Conservation (phyloP, 306 rosid species). For the Medicago ruthenica region DNA sequence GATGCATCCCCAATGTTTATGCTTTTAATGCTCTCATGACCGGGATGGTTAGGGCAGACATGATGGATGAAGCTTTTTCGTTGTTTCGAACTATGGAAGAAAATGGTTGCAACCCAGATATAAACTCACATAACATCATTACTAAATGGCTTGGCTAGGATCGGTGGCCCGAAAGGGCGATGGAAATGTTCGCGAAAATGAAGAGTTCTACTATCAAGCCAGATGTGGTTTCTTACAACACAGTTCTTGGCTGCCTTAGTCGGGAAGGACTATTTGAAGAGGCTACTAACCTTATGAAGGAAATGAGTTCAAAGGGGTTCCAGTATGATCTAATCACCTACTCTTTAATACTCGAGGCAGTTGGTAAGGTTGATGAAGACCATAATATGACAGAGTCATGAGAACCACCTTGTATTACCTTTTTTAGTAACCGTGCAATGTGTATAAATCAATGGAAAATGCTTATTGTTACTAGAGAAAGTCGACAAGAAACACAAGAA, state of each 20-base stretch:
- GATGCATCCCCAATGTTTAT: constrained; percentile 82
- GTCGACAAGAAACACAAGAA: too few species aligned
- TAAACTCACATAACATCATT: constrained; percentile 86
- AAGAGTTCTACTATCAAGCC: constrained; percentile 64
- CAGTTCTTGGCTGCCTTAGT: constrained; percentile 83
- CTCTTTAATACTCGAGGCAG: constrained; percentile 95
- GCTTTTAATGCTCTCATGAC: constrained; percentile 95
- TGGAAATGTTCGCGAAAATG: constrained; percentile 79
- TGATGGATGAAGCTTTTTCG: constrained; percentile 77
- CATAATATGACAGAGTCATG: constrained; percentile 33
- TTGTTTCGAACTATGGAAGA: constrained; percentile 81
- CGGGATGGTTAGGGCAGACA: constrained; percentile 81
- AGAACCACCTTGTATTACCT: constrained; percentile 26
- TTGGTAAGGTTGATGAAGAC: constrained; percentile 84
- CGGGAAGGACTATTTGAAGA: constrained; percentile 93
- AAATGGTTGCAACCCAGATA: constrained; percentile 73
- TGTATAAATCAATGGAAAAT: too few species aligned
- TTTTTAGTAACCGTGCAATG: constrained; percentile 16
- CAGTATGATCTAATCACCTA: constrained; percentile 78
- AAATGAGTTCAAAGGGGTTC: constrained; percentile 79
- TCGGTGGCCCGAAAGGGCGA: constrained; percentile 75
- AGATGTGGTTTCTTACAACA: constrained; percentile 86
- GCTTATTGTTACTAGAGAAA: too few species aligned
- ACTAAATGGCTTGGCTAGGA: constrained; percentile 76
- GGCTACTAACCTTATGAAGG: constrained; percentile 88